These are phyloP conservation scores for Sordaria brevicollis DNA, from an alignment of 495 filamentous ascomycete species.

Conservation along the genomic window DNA sequence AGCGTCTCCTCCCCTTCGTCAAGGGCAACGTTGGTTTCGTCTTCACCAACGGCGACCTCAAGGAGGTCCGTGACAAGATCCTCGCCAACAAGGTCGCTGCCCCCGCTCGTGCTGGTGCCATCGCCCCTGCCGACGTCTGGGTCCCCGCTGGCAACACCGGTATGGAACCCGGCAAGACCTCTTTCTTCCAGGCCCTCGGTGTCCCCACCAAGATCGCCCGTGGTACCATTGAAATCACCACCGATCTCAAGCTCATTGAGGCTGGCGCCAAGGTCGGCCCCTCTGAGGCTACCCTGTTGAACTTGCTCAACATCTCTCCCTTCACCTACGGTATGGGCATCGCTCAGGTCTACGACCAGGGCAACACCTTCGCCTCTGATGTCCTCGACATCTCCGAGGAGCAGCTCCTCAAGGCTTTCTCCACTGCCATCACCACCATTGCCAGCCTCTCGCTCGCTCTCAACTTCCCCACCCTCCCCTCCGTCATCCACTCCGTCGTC, in stretches of 20 bases:
- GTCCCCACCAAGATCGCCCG: constrained; percentile 99
- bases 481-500: constrained; percentile 87
- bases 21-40: constrained; percentile 98
- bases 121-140: constrained; percentile 84
- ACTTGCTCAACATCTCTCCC: constrained; percentile 99
- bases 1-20: constrained; percentile 91
- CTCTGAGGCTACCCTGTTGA: constrained; percentile 95
- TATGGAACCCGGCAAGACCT: constrained; percentile 99
- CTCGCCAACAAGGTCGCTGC: constrained; percentile 93
- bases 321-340: constrained; percentile 99
- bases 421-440: constrained; percentile 74
- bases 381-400: constrained; percentile 91
- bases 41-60: constrained; percentile 96
- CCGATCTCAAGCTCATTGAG: constrained; percentile 96
- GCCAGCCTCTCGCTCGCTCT: constrained; percentile 80
- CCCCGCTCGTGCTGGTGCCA: constrained; percentile 90
- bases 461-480: constrained; percentile 94
- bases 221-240: constrained; percentile 99
- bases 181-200: constrained; percentile 99
- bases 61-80: constrained; percentile 84
- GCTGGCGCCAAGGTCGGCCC: constrained; percentile 88
- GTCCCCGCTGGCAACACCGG: constrained; percentile 96
- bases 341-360: constrained; percentile 88
- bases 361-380: constrained; percentile 72
- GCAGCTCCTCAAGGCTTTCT: constrained; percentile 79